These are phyloP conservation scores for Castanea sativa DNA, from an alignment of 306 rosid species.

Conservation along the genomic window DNA sequence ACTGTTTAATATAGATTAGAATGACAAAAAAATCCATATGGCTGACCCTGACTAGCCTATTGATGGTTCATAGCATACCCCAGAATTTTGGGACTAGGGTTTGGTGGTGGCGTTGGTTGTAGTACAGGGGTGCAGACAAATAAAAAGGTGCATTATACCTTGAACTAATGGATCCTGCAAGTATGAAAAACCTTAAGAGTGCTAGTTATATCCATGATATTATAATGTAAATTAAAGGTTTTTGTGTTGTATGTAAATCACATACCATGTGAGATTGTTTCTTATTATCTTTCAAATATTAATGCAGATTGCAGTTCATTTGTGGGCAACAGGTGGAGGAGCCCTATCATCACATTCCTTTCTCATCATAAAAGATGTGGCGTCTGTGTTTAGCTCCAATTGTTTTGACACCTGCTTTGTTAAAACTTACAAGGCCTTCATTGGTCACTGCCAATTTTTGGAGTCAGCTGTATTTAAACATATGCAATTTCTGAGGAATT, in stretches of 20 bases:
- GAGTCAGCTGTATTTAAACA: slow-evolving; percentile 55
- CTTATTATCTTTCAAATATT: slow-evolving; percentile 28
- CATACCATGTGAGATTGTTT: slow-evolving; percentile 1
- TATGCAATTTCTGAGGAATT: slow-evolving; percentile 58
- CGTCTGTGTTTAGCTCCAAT: slow-evolving; percentile 51
- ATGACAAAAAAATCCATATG: too few relatives aligned
- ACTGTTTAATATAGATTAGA: too few relatives aligned
- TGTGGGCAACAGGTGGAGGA: slow-evolving; percentile 85
- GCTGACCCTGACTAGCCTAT: too few relatives aligned
- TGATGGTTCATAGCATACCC: too few relatives aligned
- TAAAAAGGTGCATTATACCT: background rate
- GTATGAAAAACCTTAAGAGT: background rate
- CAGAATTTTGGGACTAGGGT: too few relatives aligned
- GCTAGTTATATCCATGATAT: background rate
- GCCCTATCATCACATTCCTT: slow-evolving; percentile 65
- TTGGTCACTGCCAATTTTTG: slow-evolving; percentile 58
- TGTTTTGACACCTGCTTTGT: slow-evolving; percentile 76
- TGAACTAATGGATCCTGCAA: background rate
- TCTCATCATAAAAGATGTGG: slow-evolving; percentile 60
- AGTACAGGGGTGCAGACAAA: too few relatives aligned
- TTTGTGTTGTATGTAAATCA: slow-evolving; percentile 16
- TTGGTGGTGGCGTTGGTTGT: too few relatives aligned
- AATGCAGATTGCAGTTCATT: slow-evolving; percentile 74
- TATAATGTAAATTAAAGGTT: background rate
- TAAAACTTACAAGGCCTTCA: slow-evolving; percentile 66